These are phyloP conservation scores for Cyberlindnera mycetangii DNA, from an alignment of 805 yeast genomes.

Conservation along the genomic window DNA sequence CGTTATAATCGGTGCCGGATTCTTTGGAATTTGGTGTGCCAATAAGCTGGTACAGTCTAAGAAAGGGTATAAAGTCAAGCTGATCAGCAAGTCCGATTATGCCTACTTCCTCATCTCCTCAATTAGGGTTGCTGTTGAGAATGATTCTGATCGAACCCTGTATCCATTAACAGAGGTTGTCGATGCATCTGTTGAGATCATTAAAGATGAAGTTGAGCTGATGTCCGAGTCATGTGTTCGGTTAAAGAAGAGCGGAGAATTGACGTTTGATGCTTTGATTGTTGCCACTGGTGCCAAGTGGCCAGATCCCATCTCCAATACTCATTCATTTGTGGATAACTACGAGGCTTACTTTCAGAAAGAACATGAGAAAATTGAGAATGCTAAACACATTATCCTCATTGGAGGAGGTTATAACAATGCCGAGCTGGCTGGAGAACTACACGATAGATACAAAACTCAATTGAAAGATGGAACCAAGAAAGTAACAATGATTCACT, in stretches of 20 bases:
- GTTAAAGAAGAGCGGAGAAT: slow-evolving; percentile 11
- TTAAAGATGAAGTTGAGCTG: slow-evolving; percentile 21
- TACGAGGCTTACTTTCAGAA: slow-evolving; percentile 16
- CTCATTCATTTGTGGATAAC: slow-evolving; percentile 16
- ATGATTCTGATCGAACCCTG: slow-evolving; percentile 18
- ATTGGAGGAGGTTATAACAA: slow-evolving; percentile 35
- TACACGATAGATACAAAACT: slow-evolving; percentile 23
- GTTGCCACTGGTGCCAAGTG: slow-evolving; percentile 33
- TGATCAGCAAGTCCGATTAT: slow-evolving; percentile 21
- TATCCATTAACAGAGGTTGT: slow-evolving; percentile 22
- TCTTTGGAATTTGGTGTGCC: slow-evolving; percentile 25
- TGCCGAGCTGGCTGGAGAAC: slow-evolving; percentile 33
- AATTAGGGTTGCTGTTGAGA: slow-evolving; percentile 21
- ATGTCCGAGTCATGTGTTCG: slow-evolving; percentile 21
- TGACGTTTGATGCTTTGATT: slow-evolving; percentile 27
- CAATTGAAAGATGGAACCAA: slow-evolving; percentile 16
- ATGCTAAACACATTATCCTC: slow-evolving; percentile 23
- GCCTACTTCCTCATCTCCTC: slow-evolving; percentile 16
- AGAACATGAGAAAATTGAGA: slow-evolving; percentile 16
- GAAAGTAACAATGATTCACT: slow-evolving; percentile 22
- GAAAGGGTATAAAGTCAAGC: slow-evolving; percentile 11
- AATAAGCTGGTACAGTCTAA: slow-evolving; percentile 17
- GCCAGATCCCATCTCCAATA: slow-evolving; percentile 27
- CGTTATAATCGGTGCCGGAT: slow-evolving; percentile 27
- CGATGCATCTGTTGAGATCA: slow-evolving; percentile 21